A percentile compares a stretch with the other conserved stretches of the same genome.
Conservation (phyloP, 768 basidiomycete genomes). For the Termitomyces sp. region DNA sequence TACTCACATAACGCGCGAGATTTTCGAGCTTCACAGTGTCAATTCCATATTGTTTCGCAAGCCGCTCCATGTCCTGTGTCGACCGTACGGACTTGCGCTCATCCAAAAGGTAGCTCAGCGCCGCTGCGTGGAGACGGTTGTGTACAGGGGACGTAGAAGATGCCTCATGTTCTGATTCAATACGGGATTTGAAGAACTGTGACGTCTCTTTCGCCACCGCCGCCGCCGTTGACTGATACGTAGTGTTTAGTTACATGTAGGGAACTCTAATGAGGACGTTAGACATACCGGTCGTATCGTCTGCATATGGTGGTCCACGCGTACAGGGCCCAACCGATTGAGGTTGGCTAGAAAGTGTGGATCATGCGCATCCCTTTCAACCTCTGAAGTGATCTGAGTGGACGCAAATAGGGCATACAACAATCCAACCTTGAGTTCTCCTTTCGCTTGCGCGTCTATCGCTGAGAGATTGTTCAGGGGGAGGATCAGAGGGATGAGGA, state of each 20-base stretch:
- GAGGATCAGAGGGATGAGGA: slow-evolving; percentile 24
- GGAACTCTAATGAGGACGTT: slow-evolving; percentile 14
- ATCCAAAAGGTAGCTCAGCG: slow-evolving; percentile 60
- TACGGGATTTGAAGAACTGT: slow-evolving; percentile 52
- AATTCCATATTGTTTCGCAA: slow-evolving; percentile 55
- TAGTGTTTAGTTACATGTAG: slow-evolving; percentile 2
- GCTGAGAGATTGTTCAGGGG: slow-evolving; percentile 2
- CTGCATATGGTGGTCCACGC: slow-evolving; percentile 64
- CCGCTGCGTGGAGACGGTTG: slow-evolving; percentile 56
- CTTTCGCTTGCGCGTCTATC: slow-evolving; percentile 46
- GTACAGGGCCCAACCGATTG: slow-evolving; percentile 61
- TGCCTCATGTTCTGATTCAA: slow-evolving; percentile 56
- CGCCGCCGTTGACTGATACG: slow-evolving; percentile 7
- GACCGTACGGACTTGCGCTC: slow-evolving; percentile 52
- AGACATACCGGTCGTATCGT: slow-evolving; percentile 42
- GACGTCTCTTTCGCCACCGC: slow-evolving; percentile 29
- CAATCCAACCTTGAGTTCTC: slow-evolving; percentile 44
- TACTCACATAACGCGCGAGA: slow-evolving; percentile 58
- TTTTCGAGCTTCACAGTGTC: slow-evolving; percentile 51
- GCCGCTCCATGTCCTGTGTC: slow-evolving; percentile 39
- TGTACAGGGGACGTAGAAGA: slow-evolving; percentile 34
- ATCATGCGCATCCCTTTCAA: slow-evolving; percentile 65
- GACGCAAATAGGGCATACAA: slow-evolving; percentile 2
- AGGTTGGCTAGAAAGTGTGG: slow-evolving; percentile 71
- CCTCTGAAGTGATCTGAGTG: slow-evolving; percentile 37